phyloP scores from a whole-genome alignment of 163 green algal genomes.

The Coccomyxa subellipsoidea region DNA sequence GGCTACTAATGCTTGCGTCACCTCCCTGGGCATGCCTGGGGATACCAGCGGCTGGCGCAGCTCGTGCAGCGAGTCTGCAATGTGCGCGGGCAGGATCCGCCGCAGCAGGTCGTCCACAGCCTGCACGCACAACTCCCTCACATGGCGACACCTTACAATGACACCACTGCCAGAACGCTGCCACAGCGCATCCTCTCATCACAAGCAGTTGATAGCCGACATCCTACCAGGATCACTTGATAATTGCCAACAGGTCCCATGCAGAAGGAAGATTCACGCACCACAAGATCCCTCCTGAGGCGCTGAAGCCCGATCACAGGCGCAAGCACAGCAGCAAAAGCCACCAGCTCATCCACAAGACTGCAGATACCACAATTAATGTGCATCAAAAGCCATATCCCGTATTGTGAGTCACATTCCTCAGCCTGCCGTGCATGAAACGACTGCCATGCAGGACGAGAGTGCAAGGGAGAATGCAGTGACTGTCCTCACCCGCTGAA shows the following conservation, averaged over 20 bases:
- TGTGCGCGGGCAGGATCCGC: not conserved
- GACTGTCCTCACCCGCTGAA: not conserved
- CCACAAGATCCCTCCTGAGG: not conserved
- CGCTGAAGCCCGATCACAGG: not conserved
- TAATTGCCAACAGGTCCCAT: too few relatives aligned
- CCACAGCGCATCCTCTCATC: too few relatives aligned
- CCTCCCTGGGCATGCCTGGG: not conserved
- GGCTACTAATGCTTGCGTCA: not conserved
- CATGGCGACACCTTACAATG: too few relatives aligned
- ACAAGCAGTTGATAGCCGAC: too few relatives aligned
- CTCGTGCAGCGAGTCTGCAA: not conserved
- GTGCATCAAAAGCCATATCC: too few relatives aligned
- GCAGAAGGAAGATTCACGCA: too few relatives aligned
- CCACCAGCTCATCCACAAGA: not conserved
- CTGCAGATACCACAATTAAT: not conserved
- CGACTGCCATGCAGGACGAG: too few relatives aligned
- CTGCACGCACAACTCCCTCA: not conserved
- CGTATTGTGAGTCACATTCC: too few relatives aligned
- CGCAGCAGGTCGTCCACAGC: not conserved
- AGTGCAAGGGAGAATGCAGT: not conserved
- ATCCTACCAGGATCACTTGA: too few relatives aligned
- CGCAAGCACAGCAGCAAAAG: not conserved
- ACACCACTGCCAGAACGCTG: too few relatives aligned
- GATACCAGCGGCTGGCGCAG: not conserved
- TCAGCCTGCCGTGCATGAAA: too few relatives aligned